These are phyloP conservation scores for Colletotrichum graminicola DNA, from an alignment of 2,329 filamentous ascomycete genomes.

Conservation along the genomic window DNA sequence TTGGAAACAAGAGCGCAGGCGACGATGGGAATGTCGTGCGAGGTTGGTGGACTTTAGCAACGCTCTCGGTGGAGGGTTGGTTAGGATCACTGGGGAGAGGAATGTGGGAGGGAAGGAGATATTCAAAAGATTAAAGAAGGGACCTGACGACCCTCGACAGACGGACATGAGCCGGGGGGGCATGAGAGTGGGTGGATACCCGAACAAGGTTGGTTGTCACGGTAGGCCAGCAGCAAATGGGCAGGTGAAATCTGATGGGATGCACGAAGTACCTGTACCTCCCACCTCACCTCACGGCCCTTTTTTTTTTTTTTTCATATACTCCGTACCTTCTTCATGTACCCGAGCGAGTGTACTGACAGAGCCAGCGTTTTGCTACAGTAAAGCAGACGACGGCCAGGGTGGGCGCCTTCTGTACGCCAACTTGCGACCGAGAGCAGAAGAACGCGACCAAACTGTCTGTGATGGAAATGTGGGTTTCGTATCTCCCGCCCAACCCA, in stretches of 20 bases:
- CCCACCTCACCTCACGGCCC: too few species aligned
- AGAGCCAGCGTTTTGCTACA: neutral
- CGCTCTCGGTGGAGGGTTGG: conserved; percentile 32
- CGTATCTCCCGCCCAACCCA: neutral
- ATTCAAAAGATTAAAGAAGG: conserved; percentile 35
- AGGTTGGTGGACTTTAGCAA: conserved; percentile 19
- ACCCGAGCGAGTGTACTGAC: neutral
- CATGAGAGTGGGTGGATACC: conserved; percentile 35
- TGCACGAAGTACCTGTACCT: conserved; percentile 35
- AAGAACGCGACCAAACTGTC: conserved; percentile 7
- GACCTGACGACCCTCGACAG: conserved; percentile 26
- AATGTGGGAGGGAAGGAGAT: conserved; percentile 25
- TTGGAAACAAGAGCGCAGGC: neutral
- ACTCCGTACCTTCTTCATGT: conserved; percentile 5
- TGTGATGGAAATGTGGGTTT: conserved; percentile 9
- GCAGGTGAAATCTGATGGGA: conserved; percentile 9
- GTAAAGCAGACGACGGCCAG: conserved; percentile 1
- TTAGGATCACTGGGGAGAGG: conserved; percentile 15
- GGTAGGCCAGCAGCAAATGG: conserved; percentile 14
- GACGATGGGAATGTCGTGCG: conserved; percentile 13
- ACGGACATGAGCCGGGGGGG: conserved; percentile 23
- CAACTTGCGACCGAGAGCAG: neutral
- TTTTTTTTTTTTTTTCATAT: too few species aligned
- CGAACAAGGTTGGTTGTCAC: conserved; percentile 24
- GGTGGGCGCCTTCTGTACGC: neutral